phyloP scores from a whole-genome alignment of 2,329 filamentous ascomycete species.

The Ploettnerulaceae sp. region DNA sequence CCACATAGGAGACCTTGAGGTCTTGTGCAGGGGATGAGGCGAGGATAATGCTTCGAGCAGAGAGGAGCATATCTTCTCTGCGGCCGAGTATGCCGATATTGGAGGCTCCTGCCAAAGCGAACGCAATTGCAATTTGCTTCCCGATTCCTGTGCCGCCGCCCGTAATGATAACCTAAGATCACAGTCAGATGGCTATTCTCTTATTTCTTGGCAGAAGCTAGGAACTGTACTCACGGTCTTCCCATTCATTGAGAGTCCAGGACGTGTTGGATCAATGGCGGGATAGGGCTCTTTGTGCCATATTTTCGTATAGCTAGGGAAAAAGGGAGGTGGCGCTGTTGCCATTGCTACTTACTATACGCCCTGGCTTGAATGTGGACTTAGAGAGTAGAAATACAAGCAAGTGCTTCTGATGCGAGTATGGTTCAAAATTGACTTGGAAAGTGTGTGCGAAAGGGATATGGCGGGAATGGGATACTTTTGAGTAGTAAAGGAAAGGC shows the following conservation, averaged over 20 bases:
- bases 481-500: too few relatives aligned
- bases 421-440: too few relatives aligned
- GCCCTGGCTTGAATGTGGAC: too few relatives aligned
- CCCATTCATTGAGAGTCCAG: not conserved
- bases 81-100: constrained; percentile 29
- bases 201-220: not conserved
- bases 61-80: not conserved
- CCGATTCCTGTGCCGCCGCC: constrained; percentile 22
- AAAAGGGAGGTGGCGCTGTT: too few relatives aligned
- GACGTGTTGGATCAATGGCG: not conserved
- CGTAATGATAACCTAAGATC: constrained; percentile 11
- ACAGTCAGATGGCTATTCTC: too few relatives aligned
- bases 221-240: not conserved
- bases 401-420: too few relatives aligned
- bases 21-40: not conserved
- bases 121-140: constrained; percentile 10
- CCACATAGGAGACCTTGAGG: not conserved
- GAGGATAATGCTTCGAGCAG: not conserved
- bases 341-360: too few relatives aligned
- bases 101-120: constrained; percentile 25
- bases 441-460: too few relatives aligned
- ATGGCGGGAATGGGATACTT: too few relatives aligned
- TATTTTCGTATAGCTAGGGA: constrained; percentile 1
- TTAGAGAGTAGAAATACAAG: too few relatives aligned
- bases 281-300: not conserved